These are phyloP conservation scores for Lasiodiplodia sp. DNA, from an alignment of 2,329 filamentous ascomycete genomes.

Conservation along the genomic window DNA sequence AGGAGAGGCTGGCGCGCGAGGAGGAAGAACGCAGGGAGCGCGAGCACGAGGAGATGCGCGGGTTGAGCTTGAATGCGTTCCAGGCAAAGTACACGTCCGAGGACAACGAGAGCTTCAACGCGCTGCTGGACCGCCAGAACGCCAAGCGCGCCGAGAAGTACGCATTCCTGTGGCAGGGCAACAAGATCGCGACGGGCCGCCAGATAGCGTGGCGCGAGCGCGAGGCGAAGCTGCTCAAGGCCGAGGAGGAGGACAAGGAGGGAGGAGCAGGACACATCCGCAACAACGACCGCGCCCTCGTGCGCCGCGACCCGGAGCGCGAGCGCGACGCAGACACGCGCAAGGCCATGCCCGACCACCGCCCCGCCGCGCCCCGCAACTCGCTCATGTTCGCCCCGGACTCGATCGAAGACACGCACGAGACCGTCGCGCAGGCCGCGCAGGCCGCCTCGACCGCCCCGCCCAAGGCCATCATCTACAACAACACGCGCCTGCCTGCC, in stretches of 20 bases:
- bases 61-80: constrained; percentile 83
- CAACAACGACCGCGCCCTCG: constrained; percentile 29
- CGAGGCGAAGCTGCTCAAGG: constrained; percentile 75
- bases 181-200: constrained; percentile 75
- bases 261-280: constrained; percentile 22
- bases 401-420: constrained; percentile 61
- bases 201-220: constrained; percentile 63
- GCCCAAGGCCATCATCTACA: constrained; percentile 79
- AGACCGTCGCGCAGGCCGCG: constrained; percentile 71
- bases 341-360: constrained; percentile 82
- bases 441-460: constrained; percentile 75
- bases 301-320: constrained; percentile 14
- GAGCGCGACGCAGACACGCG: constrained; percentile 69
- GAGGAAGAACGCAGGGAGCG: constrained; percentile 63
- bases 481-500: constrained; percentile 79
- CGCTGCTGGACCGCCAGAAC: constrained; percentile 89
- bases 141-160: constrained; percentile 83
- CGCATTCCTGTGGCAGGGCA: constrained; percentile 86
- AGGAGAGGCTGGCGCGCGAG: constrained; percentile 38
- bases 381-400: constrained; percentile 85
- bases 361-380: constrained; percentile 75
- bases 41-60: constrained; percentile 39
- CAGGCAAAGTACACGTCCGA: constrained; percentile 96
- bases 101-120: constrained; percentile 97
- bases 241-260: neutral